These are phyloP conservation scores for Mycena galopus DNA, from an alignment of 768 basidiomycete genomes.

Conservation along the genomic window DNA sequence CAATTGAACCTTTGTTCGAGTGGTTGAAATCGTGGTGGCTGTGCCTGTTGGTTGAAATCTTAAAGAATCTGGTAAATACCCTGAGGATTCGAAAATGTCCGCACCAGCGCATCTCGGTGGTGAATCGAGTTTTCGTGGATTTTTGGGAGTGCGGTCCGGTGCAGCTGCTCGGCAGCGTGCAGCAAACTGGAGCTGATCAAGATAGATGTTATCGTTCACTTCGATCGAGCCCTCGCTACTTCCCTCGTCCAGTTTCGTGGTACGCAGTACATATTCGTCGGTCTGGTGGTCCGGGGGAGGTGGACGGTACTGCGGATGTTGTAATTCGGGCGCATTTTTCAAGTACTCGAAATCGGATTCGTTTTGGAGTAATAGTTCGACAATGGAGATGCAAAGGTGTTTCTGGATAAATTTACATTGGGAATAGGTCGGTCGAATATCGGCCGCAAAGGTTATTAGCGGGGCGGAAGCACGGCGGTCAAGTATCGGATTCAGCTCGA, in stretches of 20 bases:
- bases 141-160: too few relatives aligned
- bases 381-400: not conserved
- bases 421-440: not conserved
- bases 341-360: not conserved
- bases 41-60: too few relatives aligned
- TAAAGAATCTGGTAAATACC: too few relatives aligned
- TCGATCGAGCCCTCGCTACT: conserved; percentile 10
- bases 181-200: conserved; percentile 28
- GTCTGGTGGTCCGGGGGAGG: conserved; percentile 17
- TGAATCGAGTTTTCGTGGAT: too few relatives aligned
- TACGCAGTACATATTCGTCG: conserved; percentile 20
- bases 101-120: too few relatives aligned
- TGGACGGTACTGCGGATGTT: conserved; percentile 3
- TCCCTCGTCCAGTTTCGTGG: conserved; percentile 26
- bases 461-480: not conserved
- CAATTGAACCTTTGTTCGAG: too few relatives aligned
- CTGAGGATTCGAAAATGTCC: too few relatives aligned
- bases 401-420: not conserved
- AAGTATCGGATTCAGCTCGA: not conserved
- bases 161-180: too few relatives aligned
- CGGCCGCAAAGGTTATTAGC: not conserved
- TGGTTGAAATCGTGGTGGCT: too few relatives aligned
- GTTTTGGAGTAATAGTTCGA: not conserved
- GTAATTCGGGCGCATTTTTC: not conserved
- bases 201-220: conserved; percentile 31